Conservation (phyloP, 2,329 filamentous ascomycete genomes). For the Didymella pinodella region DNA sequence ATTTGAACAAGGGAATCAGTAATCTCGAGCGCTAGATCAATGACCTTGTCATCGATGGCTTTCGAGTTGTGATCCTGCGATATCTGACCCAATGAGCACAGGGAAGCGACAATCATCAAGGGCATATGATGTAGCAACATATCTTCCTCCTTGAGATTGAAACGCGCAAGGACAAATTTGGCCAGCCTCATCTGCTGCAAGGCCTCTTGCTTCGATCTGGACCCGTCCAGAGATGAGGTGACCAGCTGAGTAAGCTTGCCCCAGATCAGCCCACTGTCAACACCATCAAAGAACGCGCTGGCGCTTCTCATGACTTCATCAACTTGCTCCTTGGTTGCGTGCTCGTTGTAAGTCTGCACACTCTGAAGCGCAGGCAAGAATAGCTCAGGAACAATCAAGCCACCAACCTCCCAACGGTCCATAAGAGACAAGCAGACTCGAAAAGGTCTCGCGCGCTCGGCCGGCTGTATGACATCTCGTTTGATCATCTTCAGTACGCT, state of each 20-base stretch:
- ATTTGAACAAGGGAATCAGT: constrained; percentile 49
- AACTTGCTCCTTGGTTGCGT: constrained; percentile 73
- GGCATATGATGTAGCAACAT: constrained; percentile 90
- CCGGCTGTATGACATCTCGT: constrained; percentile 60
- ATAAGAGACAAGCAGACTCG: constrained; percentile 93
- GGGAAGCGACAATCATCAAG: constrained; percentile 71
- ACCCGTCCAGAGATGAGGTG: constrained; percentile 52
- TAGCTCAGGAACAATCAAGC: constrained; percentile 83
- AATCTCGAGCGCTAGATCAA: constrained; percentile 47
- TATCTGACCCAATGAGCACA: constrained; percentile 55
- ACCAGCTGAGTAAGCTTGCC: constrained; percentile 78
- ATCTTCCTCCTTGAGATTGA: constrained; percentile 95
- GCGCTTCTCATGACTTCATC: constrained; percentile 90
- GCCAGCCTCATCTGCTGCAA: constrained; percentile 74
- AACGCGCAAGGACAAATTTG: constrained; percentile 82
- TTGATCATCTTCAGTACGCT: constrained; percentile 81
- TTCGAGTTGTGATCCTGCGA: constrained; percentile 31
- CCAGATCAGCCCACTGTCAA: constrained; percentile 94
- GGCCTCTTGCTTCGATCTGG: constrained; percentile 46
- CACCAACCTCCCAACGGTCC: constrained; percentile 98
- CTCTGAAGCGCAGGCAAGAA: constrained; percentile 87
- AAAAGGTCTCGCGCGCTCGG: constrained; percentile 83
- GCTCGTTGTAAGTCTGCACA: constrained; percentile 75
- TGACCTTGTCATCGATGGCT: constrained; percentile 26
- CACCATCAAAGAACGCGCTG: constrained; percentile 95